Conservation (phyloP, 1,139 yeast species). For the Pichia norvegensis region DNA sequence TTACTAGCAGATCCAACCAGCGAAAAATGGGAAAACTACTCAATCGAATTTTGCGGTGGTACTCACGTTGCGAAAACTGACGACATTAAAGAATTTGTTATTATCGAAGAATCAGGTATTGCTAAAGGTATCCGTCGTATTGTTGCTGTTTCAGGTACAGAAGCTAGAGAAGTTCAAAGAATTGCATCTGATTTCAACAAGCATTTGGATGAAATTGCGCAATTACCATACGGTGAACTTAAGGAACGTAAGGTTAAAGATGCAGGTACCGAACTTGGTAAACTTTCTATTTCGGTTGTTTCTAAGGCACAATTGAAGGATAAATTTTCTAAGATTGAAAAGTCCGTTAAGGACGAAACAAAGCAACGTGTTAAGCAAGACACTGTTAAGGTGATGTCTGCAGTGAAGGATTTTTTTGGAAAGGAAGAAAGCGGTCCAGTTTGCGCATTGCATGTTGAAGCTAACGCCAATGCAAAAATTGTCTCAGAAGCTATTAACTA, state of each 20-base stretch:
- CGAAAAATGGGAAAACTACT: conserved; percentile 64
- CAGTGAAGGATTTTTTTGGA: conserved; percentile 64
- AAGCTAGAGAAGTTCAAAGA: conserved; percentile 84
- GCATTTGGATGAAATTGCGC: conserved; percentile 50
- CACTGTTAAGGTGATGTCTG: conserved; percentile 69
- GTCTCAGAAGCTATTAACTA: conserved; percentile 85
- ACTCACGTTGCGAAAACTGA: conserved; percentile 91
- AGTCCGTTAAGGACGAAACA: conserved; percentile 77
- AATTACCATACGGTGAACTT: conserved; percentile 49
- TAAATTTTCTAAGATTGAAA: conserved; percentile 71
- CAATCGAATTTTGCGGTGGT: conserved; percentile 98
- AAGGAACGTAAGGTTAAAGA: conserved; percentile 80
- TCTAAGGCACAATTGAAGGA: conserved; percentile 70
- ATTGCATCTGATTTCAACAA: conserved; percentile 64
- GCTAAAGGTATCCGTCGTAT: conserved; percentile 98
- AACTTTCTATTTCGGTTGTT: conserved; percentile 72
- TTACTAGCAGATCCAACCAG: conserved; percentile 62
- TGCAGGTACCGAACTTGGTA: conserved; percentile 75
- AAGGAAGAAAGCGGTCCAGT: conserved; percentile 41
- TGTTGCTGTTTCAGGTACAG: conserved; percentile 91
- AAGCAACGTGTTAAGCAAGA: conserved; percentile 86
- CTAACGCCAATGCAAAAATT: conserved; percentile 86
- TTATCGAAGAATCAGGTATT: conserved; percentile 92
- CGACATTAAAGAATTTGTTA: conserved; percentile 84
- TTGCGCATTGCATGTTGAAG: conserved; percentile 60